Base-by-base conservation (phyloP, 768 basidiomycete species). In the Glaciozyma antarctica region DNA sequence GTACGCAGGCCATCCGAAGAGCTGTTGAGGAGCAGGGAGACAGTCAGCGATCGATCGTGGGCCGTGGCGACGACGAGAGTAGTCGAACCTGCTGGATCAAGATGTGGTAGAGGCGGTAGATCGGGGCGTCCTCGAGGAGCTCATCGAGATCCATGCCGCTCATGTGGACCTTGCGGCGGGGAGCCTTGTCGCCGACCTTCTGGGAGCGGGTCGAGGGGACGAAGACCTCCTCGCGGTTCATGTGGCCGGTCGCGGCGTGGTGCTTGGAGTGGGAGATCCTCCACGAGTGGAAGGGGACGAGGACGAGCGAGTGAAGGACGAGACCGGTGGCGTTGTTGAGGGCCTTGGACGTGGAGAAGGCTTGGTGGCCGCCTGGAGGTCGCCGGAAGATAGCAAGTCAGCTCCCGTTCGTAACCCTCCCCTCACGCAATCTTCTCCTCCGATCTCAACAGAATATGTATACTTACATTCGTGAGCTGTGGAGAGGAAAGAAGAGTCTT, bases 171-270 rank as follows among this genome's bases (percentile, higher is more conserved):
- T 86, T 82, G 45, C 83, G 80, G 15, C 82, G 75, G 15, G 90
- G 82, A 63, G 82, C 83, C 17, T 84, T 81, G 43, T 88, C 88
- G 58, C 80, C 75, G 26, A 85, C 80, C 38, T 85, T 84, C 38
- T 88, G 80, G 19, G 86, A 85, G 52, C 92, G 86, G 24, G 94
- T 93, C 71, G 82, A 78, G 56, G 94, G 94, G 5, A 98, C 91
- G 73, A 90, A 95, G 66, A 97, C 94, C 75, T 98, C 92, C 72
- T 97, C 94, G 71, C 92, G 85, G 38, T 87, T 88, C 84, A 95
- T 84, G 77, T 97, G 93, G 21, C 82, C 88, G 7, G 92, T 95
- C 1, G 88, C 86, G 21, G 94, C 94, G 77, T 99, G 94, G 78
- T 99, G 94, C 77, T 91, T 89, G 30, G 83, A 90, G 76, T 97